Base-by-base conservation (phyloP, 192 early-diverging fungal genomes). In the Podochytrium sp. region DNA sequence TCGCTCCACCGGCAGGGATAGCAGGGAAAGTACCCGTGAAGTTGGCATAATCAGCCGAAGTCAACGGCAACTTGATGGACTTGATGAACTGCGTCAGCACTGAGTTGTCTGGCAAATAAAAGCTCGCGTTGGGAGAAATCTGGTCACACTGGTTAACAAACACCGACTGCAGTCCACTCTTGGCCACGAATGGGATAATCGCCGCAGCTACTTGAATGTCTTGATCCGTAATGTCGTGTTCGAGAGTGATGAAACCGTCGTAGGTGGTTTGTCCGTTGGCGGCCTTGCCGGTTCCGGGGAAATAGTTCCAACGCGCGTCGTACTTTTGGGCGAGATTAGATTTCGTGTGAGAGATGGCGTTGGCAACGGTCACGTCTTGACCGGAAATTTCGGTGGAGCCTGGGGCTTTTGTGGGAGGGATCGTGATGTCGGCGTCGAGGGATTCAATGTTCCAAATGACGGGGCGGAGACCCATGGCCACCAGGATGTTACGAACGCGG, bases 401-500 rank as follows among this genome's bases (percentile, higher is more conserved):
- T 6, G 66, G 66, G 35, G 56, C 62, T 10, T 14, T 69, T 20
- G 30, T 35, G 16, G 56, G 56, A 16, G 43, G 43, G 7, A n/a
- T 7, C 7, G n/a, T 42, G 47, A 72, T 62, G 25, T 23, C 37
- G 30, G 65, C 50, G 50, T 85, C 84, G 32, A 55, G 27, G 53
- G 84, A 74, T 38, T 85, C 83, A 57, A 77, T 63, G 18, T 33
- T 79, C 84, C 84, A 85, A 33, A 85, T 60, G 53, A 76, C 73
- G 27, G 73, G 77, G 51, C 81, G 79, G 14, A 75, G 86, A 37
- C 88, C 87, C 57, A 90, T 72, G 39, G 86, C 84, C 41, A 74
- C 65, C 4, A 84, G 81, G 63, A 90, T 86, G 64, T 67, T 65
- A 35, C 89, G 80, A 33, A 89, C 82, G 56, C 88, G 81, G 56